Evolutionary conservation across 352 stramenopile species (phyloP).

Genomic region (Phytophthora idaei): DNA sequence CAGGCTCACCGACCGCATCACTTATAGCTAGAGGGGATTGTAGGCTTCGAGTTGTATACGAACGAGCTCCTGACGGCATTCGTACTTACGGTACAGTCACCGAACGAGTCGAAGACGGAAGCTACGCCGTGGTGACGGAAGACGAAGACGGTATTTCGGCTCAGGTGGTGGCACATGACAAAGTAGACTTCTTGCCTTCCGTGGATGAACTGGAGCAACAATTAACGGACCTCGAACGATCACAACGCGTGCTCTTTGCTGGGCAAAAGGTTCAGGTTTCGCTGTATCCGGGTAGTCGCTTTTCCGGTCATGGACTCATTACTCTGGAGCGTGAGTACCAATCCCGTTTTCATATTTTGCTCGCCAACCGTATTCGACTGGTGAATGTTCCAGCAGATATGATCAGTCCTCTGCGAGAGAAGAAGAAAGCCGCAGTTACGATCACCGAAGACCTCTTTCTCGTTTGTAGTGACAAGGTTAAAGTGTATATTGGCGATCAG

Average conservation of each 20-base stretch:
- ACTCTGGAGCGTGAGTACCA: constrained; percentile 49
- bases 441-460: constrained; percentile 83
- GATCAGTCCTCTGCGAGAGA: constrained; percentile 61
- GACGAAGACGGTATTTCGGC: constrained; percentile 67
- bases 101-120: constrained; percentile 43
- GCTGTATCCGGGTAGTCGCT: constrained; percentile 72
- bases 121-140: constrained; percentile 64
- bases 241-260: constrained; percentile 56
- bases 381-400: constrained; percentile 73
- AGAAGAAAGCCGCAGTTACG: constrained; percentile 52
- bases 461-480: constrained; percentile 59
- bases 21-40: background rate
- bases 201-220: constrained; percentile 62
- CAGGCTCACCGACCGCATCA: constrained; percentile 4
- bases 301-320: constrained; percentile 65
- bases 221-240: constrained; percentile 46
- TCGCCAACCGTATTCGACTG: constrained; percentile 71
- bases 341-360: constrained; percentile 61
- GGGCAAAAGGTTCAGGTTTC: constrained; percentile 77
- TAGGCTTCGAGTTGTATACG: constrained; percentile 57
- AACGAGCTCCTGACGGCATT: constrained; percentile 42
- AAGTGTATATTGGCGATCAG: constrained; percentile 81
- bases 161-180: constrained; percentile 47
- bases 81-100: constrained; percentile 68
- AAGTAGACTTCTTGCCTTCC: constrained; percentile 68